phyloP scores from a whole-genome alignment of 306 rosid species.

The Ammopiptanthus mongolicus region DNA sequence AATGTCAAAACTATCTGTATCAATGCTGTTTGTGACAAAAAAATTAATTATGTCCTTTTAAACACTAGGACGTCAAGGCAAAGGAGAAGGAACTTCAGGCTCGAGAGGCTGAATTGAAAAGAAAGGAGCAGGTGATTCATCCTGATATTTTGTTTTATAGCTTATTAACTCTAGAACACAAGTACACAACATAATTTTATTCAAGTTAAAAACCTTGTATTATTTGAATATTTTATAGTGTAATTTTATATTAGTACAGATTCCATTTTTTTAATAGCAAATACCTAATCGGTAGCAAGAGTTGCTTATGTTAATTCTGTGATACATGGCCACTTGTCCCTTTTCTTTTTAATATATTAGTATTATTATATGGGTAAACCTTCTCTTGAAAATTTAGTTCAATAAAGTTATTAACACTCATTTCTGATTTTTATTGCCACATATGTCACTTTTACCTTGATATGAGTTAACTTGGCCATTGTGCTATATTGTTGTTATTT shows the following conservation, averaged over 20 bases:
- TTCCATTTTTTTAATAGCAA: background rate
- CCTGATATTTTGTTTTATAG: slow-evolving; percentile 6
- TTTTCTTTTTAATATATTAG: background rate
- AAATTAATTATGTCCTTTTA: slow-evolving; percentile 10
- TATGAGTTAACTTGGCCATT: slow-evolving; percentile 11
- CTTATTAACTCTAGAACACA: background rate
- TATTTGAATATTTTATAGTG: background rate
- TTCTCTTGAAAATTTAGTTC: slow-evolving; percentile 4
- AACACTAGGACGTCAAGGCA: slow-evolving; percentile 52
- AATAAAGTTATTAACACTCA: background rate
- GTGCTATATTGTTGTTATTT: no score
- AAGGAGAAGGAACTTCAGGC: slow-evolving; percentile 91
- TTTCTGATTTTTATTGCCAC: slow-evolving; percentile 14
- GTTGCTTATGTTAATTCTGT: background rate
- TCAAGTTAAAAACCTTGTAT: slow-evolving; percentile 2
- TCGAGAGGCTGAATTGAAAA: slow-evolving; percentile 78
- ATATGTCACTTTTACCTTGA: background rate
- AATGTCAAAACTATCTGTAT: background rate
- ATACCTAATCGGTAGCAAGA: background rate
- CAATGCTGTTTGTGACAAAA: slow-evolving; percentile 8
- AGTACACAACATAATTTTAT: background rate
- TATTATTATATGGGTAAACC: background rate
- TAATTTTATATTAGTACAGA: background rate
- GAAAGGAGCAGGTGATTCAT: slow-evolving; percentile 75
- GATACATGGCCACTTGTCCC: background rate